Evolutionary conservation across 805 yeast species (phyloP).

Genomic region (Candida insectorum): DNA sequence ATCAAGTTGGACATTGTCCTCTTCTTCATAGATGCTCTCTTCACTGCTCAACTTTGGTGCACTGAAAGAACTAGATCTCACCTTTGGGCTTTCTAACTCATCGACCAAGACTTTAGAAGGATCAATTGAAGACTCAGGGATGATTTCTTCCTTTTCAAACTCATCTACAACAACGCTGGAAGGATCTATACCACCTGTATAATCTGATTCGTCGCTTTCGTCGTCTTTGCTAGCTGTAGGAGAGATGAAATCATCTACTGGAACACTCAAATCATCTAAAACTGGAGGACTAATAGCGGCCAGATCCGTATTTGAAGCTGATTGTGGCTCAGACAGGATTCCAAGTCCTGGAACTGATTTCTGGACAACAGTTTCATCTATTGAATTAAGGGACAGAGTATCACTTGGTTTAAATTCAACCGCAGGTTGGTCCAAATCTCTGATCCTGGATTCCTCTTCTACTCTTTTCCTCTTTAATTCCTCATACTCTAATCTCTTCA

Average conservation of each 20-base stretch:
- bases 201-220: slow-evolving; percentile 3
- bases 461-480: slow-evolving; percentile 25
- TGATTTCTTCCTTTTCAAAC: slow-evolving; percentile 10
- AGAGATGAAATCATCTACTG: slow-evolving; percentile 4
- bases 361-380: background rate
- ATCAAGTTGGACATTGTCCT: background rate
- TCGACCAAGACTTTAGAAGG: slow-evolving; percentile 21
- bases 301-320: background rate
- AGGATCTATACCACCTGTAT: slow-evolving; percentile 7
- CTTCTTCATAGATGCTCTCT: background rate
- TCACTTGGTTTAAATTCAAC: slow-evolving; percentile 2
- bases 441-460: slow-evolving; percentile 25
- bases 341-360: slow-evolving; percentile 3
- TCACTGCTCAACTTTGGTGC: background rate
- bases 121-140: slow-evolving; percentile 17
- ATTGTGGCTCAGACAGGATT: slow-evolving; percentile 1
- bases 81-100: slow-evolving; percentile 17
- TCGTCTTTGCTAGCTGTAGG: slow-evolving; percentile 3
- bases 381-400: slow-evolving; percentile 4
- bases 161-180: slow-evolving; percentile 11
- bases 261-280: slow-evolving; percentile 1
- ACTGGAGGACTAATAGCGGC: slow-evolving; percentile 1
- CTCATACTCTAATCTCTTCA: slow-evolving; percentile 34
- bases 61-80: no score
- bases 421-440: slow-evolving; percentile 1